Percentiles rank a stretch among this genome's conserved stretches.
Conservation (phyloP, 495 filamentous ascomycete species). For the Corynascus novoguineensis region DNA sequence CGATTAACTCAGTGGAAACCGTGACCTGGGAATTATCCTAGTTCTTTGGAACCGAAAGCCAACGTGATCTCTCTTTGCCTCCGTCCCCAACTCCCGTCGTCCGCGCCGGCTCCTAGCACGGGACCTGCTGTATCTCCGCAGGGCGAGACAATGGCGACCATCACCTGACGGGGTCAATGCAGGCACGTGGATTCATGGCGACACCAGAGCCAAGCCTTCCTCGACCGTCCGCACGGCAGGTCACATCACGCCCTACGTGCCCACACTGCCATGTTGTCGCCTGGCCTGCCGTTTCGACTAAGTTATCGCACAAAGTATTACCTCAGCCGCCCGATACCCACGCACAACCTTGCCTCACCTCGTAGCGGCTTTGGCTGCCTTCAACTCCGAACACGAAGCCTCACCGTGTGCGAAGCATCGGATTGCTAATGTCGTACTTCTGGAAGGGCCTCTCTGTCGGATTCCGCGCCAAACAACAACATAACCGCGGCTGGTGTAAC, state of each 20-base stretch:
- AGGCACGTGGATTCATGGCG: slow-evolving; percentile 7
- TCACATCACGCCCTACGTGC: background rate
- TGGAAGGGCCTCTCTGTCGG: no score
- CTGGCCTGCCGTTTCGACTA: no score
- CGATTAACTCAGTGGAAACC: no score
- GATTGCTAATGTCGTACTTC: no score
- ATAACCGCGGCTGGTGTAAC: no score
- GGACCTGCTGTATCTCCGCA: slow-evolving; percentile 6
- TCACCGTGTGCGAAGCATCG: no score
- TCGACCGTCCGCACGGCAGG: background rate
- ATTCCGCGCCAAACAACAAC: no score
- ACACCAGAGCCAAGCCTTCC: slow-evolving; percentile 6
- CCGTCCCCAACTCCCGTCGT: background rate
- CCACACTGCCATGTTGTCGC: no score
- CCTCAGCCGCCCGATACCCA: slow-evolving; percentile 4
- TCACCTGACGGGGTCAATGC: slow-evolving; percentile 2
- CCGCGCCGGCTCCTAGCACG: background rate
- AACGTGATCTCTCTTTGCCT: slow-evolving; percentile 1
- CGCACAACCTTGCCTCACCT: no score
- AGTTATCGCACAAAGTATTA: no score
- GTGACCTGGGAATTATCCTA: background rate
- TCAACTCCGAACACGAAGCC: no score
- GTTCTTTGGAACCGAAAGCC: background rate
- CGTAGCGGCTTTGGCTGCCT: no score
- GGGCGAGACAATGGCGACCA: background rate